phyloP scores from a whole-genome alignment of 192 early-diverging fungal species.

The Coemansia sp. region DNA sequence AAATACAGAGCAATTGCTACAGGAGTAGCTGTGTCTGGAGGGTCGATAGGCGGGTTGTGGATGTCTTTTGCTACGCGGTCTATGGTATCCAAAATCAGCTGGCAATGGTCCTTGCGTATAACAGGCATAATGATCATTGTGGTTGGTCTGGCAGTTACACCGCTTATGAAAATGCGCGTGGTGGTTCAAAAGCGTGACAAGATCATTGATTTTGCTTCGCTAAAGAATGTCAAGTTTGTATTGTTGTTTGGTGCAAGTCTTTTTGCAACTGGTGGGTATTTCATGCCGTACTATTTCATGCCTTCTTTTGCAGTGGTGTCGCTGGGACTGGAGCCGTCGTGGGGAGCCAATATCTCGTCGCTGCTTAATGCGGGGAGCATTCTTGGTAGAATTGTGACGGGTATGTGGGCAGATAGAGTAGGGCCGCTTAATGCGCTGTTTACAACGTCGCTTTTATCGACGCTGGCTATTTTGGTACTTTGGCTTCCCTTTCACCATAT shows the following conservation, averaged over 20 bases:
- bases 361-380: constrained; percentile 29
- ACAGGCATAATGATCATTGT: constrained; percentile 52
- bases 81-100: constrained; percentile 55
- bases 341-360: constrained; percentile 32
- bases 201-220: constrained; percentile 12
- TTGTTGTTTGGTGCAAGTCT: constrained; percentile 19
- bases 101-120: constrained; percentile 67
- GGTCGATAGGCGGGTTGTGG: constrained; percentile 67
- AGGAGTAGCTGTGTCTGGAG: constrained; percentile 67
- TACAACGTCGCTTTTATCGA: constrained; percentile 1
- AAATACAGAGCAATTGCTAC: constrained; percentile 65
- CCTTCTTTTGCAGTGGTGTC: constrained; percentile 19
- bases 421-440: constrained; percentile 23
- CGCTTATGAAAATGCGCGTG: constrained; percentile 25
- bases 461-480: constrained; percentile 15
- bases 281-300: constrained; percentile 25
- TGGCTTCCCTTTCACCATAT: constrained; percentile 30
- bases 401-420: constrained; percentile 12
- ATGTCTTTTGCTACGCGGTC: constrained; percentile 56
- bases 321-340: neutral
- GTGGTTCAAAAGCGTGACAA: constrained; percentile 11
- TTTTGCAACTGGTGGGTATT: constrained; percentile 16
- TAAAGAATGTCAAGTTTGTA: constrained; percentile 17
- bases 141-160: neutral
- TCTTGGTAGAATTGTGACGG: constrained; percentile 19